phyloP scores from a whole-genome alignment of 164 flowering plant species.

The Berberis vulgaris region DNA sequence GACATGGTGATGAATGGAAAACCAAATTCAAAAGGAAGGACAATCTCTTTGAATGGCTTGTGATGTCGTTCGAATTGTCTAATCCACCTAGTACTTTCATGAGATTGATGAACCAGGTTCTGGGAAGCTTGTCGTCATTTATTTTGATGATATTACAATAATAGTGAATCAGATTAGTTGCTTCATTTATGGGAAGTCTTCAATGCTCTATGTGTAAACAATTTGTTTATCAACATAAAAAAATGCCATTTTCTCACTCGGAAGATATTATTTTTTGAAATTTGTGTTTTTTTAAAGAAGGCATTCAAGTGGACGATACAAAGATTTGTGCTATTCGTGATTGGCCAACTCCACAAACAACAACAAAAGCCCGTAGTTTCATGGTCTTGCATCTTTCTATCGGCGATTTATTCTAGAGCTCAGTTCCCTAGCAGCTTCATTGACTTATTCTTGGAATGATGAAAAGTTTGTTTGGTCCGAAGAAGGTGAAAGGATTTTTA shows the following conservation, averaged over 20 bases:
- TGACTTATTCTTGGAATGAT: neutral
- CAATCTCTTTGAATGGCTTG: neutral
- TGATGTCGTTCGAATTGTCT: neutral
- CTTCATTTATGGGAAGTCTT: neutral
- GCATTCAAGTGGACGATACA: neutral
- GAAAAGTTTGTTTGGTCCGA: neutral
- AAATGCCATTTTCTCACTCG: neutral
- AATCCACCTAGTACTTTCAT: slow-evolving; percentile 2
- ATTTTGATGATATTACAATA: slow-evolving; percentile 3
- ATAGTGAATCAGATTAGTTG: neutral
- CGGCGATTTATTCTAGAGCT: neutral
- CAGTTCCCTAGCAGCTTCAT: neutral
- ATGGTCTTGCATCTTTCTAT: slow-evolving; percentile 2
- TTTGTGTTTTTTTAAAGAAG: neutral
- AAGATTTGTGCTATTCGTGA: slow-evolving; percentile 1
- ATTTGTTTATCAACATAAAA: neutral
- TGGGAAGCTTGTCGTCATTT: slow-evolving; percentile 1
- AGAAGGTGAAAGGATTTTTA: neutral
- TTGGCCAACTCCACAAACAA: neutral
- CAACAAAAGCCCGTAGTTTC: neutral
- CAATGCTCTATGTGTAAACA: neutral
- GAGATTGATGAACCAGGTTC: slow-evolving; percentile 1
- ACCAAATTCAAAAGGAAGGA: slow-evolving; percentile 1
- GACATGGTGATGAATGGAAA: neutral
- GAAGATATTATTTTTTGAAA: neutral